Evolutionary conservation across 1,139 yeast genomes (phyloP), one percentile per base, ranked within the genome.

Genomic region (Suhomyces coccinellae): DNA sequence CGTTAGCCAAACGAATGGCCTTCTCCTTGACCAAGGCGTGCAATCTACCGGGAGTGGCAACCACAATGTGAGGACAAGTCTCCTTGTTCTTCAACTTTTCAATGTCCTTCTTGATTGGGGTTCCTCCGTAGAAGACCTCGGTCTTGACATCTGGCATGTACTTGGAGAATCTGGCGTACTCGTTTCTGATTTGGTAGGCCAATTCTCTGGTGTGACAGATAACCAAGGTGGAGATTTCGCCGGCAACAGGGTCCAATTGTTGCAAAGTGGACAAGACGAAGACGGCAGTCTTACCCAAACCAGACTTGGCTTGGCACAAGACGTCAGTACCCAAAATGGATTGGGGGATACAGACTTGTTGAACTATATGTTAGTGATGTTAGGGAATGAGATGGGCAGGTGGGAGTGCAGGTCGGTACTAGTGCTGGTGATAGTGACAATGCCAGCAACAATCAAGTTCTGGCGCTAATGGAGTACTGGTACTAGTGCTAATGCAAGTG

Each of bases 241-340:
- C 99, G 51, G 96, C 90, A 54, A 93, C 90, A 43, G 99, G 98
- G 63, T 93, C 99, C 63, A 93, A 80, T 75, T 93, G 98, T 73
- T 93, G 98, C 65, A 93, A 80, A 49, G 99, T 91, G 22, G 97
- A 89, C 63, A 93, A 79, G 48, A 93, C 98, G 61, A 93, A 93
- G 50, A 93, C 99, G 42, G 99, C 99, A 48, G 99, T 93, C 72
- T 93, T 93, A 84, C 99, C 99, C 59, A 93, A 80, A 85, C 99
- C 99, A 40, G 99, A 93, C 78, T 93, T 93, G 69, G 99, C 99
- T 77, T 93, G 99, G 76, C 99, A 93, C 57, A 93, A 76, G 50
- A 93, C 98, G 65, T 93, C 99, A 53, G 97, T 91, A 66, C 99
- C 99, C 62, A 93, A 86, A 62, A 93, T 90, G 47, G 98, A 88